Evolutionary conservation across 495 filamentous ascomycete genomes (phyloP).

Genomic region (Ascodesmis nigricans): DNA sequence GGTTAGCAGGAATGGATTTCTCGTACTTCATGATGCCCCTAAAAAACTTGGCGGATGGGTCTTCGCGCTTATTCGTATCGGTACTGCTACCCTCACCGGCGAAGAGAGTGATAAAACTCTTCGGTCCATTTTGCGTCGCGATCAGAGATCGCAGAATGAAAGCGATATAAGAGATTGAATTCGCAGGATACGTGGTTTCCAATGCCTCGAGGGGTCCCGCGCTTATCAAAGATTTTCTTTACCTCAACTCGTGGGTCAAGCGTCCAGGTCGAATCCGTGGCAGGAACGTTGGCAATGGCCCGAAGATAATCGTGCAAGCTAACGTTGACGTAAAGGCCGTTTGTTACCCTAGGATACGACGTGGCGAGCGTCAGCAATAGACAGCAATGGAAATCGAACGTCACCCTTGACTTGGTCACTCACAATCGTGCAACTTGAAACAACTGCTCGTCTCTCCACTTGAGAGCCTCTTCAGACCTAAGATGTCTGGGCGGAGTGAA

Average conservation of each 20-base stretch:
- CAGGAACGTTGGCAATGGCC: constrained; percentile 14
- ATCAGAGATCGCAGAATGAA: constrained; percentile 42
- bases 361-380: too few relatives aligned
- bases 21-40: constrained; percentile 33
- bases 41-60: too few relatives aligned
- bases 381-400: too few relatives aligned
- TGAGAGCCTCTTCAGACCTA: background rate
- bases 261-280: constrained; percentile 11
- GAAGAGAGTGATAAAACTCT: constrained; percentile 32
- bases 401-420: too few relatives aligned
- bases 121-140: constrained; percentile 46
- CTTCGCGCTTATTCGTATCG: too few relatives aligned
- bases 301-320: constrained; percentile 20
- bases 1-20: constrained; percentile 28
- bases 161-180: constrained; percentile 53
- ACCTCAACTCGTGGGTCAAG: constrained; percentile 21
- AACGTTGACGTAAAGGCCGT: constrained; percentile 24
- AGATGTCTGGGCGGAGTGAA: constrained; percentile 14
- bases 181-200: constrained; percentile 52
- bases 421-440: constrained; percentile 26
- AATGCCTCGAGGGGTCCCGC: constrained; percentile 22
- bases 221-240: constrained; percentile 8
- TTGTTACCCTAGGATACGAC: constrained; percentile 15
- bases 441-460: constrained; percentile 23
- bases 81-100: constrained; percentile 26